Evolutionary conservation across 768 basidiomycete genomes (phyloP), one percentile per base, ranked within the genome.

Genomic region (Tylopilus plumbeoviolaceoides): DNA sequence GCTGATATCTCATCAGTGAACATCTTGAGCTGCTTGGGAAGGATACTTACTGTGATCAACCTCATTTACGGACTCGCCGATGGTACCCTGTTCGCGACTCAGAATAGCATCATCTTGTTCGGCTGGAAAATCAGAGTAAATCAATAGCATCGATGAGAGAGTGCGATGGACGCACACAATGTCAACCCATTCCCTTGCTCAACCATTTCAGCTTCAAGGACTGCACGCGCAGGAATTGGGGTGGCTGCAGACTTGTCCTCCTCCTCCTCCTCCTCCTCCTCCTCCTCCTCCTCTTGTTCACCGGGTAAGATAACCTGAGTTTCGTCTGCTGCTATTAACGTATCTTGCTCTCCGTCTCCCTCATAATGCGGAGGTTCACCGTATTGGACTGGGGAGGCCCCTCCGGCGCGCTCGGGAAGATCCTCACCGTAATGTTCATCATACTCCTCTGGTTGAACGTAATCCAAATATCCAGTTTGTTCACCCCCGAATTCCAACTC

Each of bases 341-440:
- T 48, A 14, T 60, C 62, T 46, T 50, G 62, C 27, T 58, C 60
- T 23, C 44, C 63, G 49, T 59, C 65, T n/a, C 61, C 68, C 18
- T 65, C 65, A 10, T 59, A 57, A 39, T 61, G 63, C 12, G 18
- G 46, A 40, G 52, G 47, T 44, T 64, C 60, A 33, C 53, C 59
- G 11, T 61, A 59, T 46, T 58, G 62, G 8, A 44, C 28, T 20
- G 49, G 46, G 21, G 53, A 41, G 5, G 50, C 53, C 1, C 52
- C 63, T 9, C 59, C 65, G 0, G 62, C 55, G 33, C 62, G 64
- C 44, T 75, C 73, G 0, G 61, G 60, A 12, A 70, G 61, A 27
- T 66, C 70, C 27, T 73, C 75, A 21, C 68, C 69, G 27, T 68
- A 71, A 39, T 56, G 62, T 33, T 71, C 70, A 23, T 72, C 69